Conservation (phyloP, 805 yeast species). For the Saccharomycopsis lassenensis region DNA sequence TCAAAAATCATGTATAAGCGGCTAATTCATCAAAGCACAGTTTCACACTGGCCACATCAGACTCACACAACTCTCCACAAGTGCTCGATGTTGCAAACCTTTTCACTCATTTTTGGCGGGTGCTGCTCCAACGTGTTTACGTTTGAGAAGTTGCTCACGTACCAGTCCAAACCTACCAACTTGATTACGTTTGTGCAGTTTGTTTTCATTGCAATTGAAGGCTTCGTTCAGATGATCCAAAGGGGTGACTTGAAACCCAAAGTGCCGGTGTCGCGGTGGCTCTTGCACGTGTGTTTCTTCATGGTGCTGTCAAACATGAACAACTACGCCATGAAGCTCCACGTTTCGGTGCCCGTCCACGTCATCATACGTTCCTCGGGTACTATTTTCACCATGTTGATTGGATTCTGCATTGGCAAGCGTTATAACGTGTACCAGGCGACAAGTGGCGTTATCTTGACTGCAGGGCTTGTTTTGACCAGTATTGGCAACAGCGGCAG, state of each 20-base stretch:
- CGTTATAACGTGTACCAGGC: conserved; percentile 37
- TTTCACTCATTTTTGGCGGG: conserved; percentile 61
- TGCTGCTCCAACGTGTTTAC: conserved; percentile 64
- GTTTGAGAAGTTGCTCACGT: conserved; percentile 40
- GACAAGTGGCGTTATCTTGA: conserved; percentile 37
- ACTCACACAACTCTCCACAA: too few relatives aligned
- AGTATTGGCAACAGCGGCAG: conserved; percentile 19
- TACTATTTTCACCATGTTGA: conserved; percentile 46
- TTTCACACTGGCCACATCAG: too few relatives aligned
- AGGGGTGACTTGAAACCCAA: conserved; percentile 25
- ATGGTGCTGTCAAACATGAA: conserved; percentile 42
- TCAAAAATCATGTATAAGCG: too few relatives aligned
- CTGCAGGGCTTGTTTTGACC: conserved; percentile 43
- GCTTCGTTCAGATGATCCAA: conserved; percentile 25
- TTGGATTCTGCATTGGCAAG: conserved; percentile 41
- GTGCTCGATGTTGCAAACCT: too few relatives aligned
- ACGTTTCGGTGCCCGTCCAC: conserved; percentile 56
- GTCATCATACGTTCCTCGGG: conserved; percentile 57
- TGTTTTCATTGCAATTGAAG: conserved; percentile 36
- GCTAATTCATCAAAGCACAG: too few relatives aligned
- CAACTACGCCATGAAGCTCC: conserved; percentile 45
- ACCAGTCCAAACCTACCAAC: conserved; percentile 31
- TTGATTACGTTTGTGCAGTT: conserved; percentile 46
- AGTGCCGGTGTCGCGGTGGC: conserved; percentile 35
- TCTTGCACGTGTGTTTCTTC: conserved; percentile 38